These are phyloP conservation scores for Pichia insulana DNA, from an alignment of 805 yeast species.

Conservation along the genomic window DNA sequence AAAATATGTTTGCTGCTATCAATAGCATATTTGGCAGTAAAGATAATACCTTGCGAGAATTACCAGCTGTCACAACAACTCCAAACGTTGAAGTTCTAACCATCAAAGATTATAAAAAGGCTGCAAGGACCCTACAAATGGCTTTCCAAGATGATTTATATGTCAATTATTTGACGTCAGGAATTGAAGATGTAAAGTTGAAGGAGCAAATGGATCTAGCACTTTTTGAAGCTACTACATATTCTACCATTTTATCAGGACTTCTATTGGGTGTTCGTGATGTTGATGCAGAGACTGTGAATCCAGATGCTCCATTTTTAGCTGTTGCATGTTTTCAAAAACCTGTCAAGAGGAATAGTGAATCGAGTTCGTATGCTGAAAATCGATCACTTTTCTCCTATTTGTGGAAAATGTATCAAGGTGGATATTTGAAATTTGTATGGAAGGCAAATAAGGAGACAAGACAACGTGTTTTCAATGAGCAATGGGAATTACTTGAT, in stretches of 20 bases:
- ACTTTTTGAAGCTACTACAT: conserved; percentile 44
- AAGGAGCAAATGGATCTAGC: conserved; percentile 39
- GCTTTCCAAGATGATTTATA: conserved; percentile 50
- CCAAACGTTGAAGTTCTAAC: conserved; percentile 25
- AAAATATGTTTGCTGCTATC: background rate
- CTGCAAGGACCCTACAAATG: conserved; percentile 43
- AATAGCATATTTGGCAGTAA: background rate
- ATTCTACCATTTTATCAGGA: conserved; percentile 42
- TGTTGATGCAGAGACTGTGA: conserved; percentile 33
- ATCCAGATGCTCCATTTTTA: conserved; percentile 36
- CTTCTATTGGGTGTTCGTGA: conserved; percentile 45
- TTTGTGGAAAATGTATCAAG: conserved; percentile 27
- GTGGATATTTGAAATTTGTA: conserved; percentile 27
- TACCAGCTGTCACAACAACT: conserved; percentile 2
- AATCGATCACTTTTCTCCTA: conserved; percentile 26
- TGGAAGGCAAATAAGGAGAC: conserved; percentile 34
- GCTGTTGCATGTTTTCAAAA: conserved; percentile 46
- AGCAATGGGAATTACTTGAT: conserved; percentile 39
- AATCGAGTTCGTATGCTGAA: conserved; percentile 4
- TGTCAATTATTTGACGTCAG: conserved; percentile 40
- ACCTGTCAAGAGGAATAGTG: conserved; percentile 15
- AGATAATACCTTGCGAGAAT: background rate
- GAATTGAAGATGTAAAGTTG: conserved; percentile 26
- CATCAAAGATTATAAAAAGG: conserved; percentile 41
- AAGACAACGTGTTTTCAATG: conserved; percentile 41